Percentiles rank a stretch among this genome's conserved stretches.
phyloP scores from a whole-genome alignment of 2,329 filamentous ascomycete genomes.

The Colletotrichum euphorbiae region DNA sequence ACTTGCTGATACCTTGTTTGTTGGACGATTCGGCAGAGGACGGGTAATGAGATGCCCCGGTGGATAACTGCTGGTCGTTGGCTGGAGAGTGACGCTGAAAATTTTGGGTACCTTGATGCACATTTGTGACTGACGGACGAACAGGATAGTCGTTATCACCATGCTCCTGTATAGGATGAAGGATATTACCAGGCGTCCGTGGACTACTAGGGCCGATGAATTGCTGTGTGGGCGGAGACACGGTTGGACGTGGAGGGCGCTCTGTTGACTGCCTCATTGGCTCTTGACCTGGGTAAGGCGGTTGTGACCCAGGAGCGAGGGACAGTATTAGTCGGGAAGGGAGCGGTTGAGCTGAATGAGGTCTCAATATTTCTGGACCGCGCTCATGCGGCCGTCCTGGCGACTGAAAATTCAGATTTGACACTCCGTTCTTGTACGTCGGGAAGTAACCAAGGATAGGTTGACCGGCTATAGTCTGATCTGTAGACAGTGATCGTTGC shows the following conservation, averaged over 20 bases:
- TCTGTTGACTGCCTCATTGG: background rate
- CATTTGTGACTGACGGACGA: background rate
- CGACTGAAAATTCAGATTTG: background rate
- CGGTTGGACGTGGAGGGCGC: slow-evolving; percentile 22
- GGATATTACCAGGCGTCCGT: slow-evolving; percentile 31
- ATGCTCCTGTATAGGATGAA: slow-evolving; percentile 40
- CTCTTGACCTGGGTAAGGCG: background rate
- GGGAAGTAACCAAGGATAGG: background rate
- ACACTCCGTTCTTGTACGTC: background rate
- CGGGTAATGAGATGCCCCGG: slow-evolving; percentile 22
- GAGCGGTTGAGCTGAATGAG: slow-evolving; percentile 10
- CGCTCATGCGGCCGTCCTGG: background rate
- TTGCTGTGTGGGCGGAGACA: slow-evolving; percentile 14
- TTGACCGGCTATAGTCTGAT: background rate
- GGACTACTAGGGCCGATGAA: slow-evolving; percentile 1
- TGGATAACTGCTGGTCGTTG: background rate
- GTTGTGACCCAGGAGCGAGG: background rate
- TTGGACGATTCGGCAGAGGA: slow-evolving; percentile 17
- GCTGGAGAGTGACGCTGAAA: background rate
- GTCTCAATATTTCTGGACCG: background rate
- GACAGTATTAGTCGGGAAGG: background rate
- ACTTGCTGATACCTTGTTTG: background rate
- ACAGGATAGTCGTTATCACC: slow-evolving; percentile 8
- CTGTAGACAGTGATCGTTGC: slow-evolving; percentile 23
- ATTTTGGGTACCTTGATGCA: background rate